A percentile compares a stretch with the other conserved stretches of the same genome.
Conservation (phyloP, 805 yeast genomes). For the Ogataea trehaloabstinens region DNA sequence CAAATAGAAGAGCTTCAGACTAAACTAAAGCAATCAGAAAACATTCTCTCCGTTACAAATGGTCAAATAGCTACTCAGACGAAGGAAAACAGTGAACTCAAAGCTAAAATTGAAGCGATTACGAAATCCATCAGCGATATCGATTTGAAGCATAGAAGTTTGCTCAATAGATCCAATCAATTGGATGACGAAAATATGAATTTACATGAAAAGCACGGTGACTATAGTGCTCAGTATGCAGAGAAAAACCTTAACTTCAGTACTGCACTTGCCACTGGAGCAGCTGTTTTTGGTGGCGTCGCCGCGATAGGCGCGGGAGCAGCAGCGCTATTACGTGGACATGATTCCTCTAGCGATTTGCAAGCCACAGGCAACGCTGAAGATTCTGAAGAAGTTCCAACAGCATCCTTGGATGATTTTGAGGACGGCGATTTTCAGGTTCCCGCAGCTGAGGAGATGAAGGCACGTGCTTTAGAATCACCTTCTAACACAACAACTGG, state of each 20-base stretch:
- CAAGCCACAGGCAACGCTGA: slow-evolving; percentile 2
- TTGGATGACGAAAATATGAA: slow-evolving; percentile 40
- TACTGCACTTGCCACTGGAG: slow-evolving; percentile 28
- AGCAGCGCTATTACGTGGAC: slow-evolving; percentile 1
- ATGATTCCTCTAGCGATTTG: not conserved
- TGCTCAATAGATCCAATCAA: slow-evolving; percentile 19
- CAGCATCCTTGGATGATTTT: slow-evolving; percentile 32
- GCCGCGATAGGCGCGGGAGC: slow-evolving; percentile 14
- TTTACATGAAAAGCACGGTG: slow-evolving; percentile 35
- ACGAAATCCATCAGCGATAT: slow-evolving; percentile 26
- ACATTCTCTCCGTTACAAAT: slow-evolving; percentile 60
- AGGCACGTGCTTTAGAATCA: slow-evolving; percentile 17
- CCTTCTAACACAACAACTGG: slow-evolving; percentile 22
- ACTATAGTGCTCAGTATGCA: slow-evolving; percentile 31
- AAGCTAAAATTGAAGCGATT: slow-evolving; percentile 22
- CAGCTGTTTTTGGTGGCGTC: slow-evolving; percentile 21
- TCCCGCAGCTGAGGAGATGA: slow-evolving; percentile 15
- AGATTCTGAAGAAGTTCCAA: slow-evolving; percentile 29
- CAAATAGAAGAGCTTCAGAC: slow-evolving; percentile 51
- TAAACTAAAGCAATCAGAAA: slow-evolving; percentile 60
- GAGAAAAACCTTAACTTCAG: slow-evolving; percentile 30
- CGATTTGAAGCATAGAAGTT: slow-evolving; percentile 23
- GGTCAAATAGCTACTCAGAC: slow-evolving; percentile 67
- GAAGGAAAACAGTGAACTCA: slow-evolving; percentile 40
- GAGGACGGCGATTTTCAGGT: slow-evolving; percentile 24